Evolutionary conservation across 192 early-diverging fungal species (phyloP), one percentile per base, ranked within the genome.

Genomic region (Powellomyces hirtus): DNA sequence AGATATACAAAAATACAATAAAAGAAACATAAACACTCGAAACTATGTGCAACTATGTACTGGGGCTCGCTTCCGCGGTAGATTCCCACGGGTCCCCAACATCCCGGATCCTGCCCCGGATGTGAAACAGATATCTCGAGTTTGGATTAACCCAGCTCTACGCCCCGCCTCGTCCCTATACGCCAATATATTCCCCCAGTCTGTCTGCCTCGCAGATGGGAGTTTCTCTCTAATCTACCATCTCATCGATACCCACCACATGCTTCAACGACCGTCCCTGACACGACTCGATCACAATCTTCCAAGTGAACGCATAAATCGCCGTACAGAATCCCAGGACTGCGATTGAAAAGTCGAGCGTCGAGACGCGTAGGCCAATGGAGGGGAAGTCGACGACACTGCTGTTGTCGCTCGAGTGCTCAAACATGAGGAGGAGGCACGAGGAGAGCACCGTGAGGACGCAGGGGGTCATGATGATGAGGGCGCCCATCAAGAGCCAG

Each of bases 281-380:
- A 74, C 75, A 72, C 46, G 53, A 44, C 16, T 78, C 74, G 42
- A 57, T 68, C 50, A 78, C 75, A 55, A 78, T 62, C n/a, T 33
- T 29, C 56, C 62, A 55, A 13, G 77, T 76, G 18, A 46, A 10
- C 30, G 44, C 59, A 40, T 77, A 75, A 22, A 78, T 36, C 5
- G 37, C 68, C 67, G 75, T 62, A 50, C 74, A 78, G 33, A 77
- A 68, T 26, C 45, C 22, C 20, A 78, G 45, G 65, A 78, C 66
- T 14, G 37, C 18, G 22, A 66, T 10, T 4, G 77, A 67, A 65
- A 78, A 78, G 4, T 50, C 22, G 1, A 56, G 31, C 62, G 75
- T 78, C 27, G 59, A 40, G 7, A 78, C 13, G 7, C 46, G 46
- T 24, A 24, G n/a, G 46, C 38, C 29, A 24, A 78, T 10, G 31